A percentile compares a stretch with the other conserved stretches of the same genome.
Conservation (phyloP, 2,329 filamentous ascomycete species). For the Calonectria naviculata region DNA sequence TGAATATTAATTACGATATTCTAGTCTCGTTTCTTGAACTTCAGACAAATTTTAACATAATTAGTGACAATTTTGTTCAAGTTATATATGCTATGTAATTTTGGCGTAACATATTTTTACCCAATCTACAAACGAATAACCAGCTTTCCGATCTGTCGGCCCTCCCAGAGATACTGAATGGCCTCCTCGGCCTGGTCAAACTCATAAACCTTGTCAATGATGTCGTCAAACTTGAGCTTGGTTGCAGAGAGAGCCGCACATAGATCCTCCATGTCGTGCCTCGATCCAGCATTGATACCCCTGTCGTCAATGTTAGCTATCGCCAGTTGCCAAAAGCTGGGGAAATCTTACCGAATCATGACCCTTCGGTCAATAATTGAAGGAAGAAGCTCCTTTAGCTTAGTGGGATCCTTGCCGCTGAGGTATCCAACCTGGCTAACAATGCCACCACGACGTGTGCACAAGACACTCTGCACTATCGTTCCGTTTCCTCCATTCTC, state of each 20-base stretch:
- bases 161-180: constrained; percentile 53
- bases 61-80: too few species aligned
- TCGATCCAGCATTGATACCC: constrained; percentile 54
- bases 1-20: too few species aligned
- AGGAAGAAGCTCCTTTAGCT: constrained; percentile 48
- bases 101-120: neutral
- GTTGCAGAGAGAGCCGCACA: constrained; percentile 47
- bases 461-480: constrained; percentile 51
- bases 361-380: constrained; percentile 51
- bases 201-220: constrained; percentile 49
- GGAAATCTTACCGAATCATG: constrained; percentile 38
- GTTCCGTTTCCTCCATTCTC: constrained; percentile 53
- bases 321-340: neutral
- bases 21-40: too few species aligned
- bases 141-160: constrained; percentile 56
- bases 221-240: constrained; percentile 49
- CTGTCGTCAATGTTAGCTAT: constrained; percentile 20
- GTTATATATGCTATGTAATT: neutral
- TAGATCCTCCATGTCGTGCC: constrained; percentile 52
- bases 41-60: too few species aligned
- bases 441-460: constrained; percentile 52
- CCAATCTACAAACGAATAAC: constrained; percentile 33
- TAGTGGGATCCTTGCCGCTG: constrained; percentile 39
- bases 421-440: constrained; percentile 58
- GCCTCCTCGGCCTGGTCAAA: constrained; percentile 55